Conservation (phyloP, 352 stramenopile genomes). For the Elongisporangium undulatum region DNA sequence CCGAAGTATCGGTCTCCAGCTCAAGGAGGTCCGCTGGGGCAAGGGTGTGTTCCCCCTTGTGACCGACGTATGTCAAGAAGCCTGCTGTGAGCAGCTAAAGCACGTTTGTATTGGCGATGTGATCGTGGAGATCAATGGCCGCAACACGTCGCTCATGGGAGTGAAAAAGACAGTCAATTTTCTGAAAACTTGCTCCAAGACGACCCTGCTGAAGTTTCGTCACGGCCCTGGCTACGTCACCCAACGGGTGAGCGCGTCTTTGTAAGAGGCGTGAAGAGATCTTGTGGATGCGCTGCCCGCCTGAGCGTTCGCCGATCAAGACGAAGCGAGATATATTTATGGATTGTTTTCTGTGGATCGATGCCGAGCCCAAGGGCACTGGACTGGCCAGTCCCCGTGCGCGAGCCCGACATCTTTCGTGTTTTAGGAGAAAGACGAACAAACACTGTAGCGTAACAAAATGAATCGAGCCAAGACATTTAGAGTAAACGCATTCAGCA, state of each 20-base stretch:
- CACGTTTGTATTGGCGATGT: slow-evolving; percentile 83
- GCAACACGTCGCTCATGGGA: slow-evolving; percentile 84
- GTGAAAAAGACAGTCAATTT: slow-evolving; percentile 89
- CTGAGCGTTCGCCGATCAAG: background rate
- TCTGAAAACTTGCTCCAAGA: slow-evolving; percentile 82
- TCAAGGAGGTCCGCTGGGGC: slow-evolving; percentile 73
- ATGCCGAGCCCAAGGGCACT: background rate
- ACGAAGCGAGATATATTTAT: background rate
- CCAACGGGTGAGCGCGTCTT: slow-evolving; percentile 69
- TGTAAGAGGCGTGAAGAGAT: slow-evolving; percentile 25
- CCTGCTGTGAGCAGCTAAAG: slow-evolving; percentile 77
- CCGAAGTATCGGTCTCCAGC: slow-evolving; percentile 78
- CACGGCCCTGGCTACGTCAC: slow-evolving; percentile 70
- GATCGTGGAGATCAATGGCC: slow-evolving; percentile 87
- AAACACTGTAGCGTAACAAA: background rate
- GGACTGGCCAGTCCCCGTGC: background rate
- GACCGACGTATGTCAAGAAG: slow-evolving; percentile 77
- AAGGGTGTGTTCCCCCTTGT: slow-evolving; percentile 82
- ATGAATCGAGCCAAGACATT: background rate
- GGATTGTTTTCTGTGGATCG: background rate
- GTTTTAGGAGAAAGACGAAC: background rate
- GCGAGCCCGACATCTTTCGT: background rate
- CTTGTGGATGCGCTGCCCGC: background rate
- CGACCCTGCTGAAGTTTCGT: slow-evolving; percentile 81
- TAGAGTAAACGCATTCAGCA: slow-evolving; percentile 5